These are phyloP conservation scores for Heliosperma pusillum DNA, from an alignment of 148 eudicot genomes.

Conservation along the genomic window DNA sequence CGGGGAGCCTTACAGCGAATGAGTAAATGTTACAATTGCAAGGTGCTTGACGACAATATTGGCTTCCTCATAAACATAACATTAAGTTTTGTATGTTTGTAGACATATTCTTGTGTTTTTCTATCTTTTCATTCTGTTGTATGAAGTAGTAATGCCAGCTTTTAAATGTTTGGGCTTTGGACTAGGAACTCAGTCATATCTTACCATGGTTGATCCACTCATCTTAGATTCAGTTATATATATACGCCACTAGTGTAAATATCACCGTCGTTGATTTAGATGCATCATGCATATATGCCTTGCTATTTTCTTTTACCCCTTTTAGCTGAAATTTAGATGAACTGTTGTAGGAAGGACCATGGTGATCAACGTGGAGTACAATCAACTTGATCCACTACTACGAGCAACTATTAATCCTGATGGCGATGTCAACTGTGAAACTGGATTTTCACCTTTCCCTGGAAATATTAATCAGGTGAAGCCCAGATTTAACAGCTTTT, in stretches of 20 bases:
- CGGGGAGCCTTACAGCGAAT: neutral
- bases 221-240: neutral
- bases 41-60: neutral
- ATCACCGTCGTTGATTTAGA: neutral
- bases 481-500: slow-evolving; percentile 8
- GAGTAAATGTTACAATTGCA: neutral
- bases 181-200: neutral
- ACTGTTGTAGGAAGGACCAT: slow-evolving; percentile 68
- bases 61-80: neutral
- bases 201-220: neutral
- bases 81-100: neutral
- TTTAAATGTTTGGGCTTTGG: slow-evolving; percentile 8
- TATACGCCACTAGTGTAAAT: neutral
- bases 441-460: slow-evolving; percentile 96
- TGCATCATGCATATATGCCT: neutral
- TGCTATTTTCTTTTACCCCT: neutral
- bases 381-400: slow-evolving; percentile 95
- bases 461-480: slow-evolving; percentile 96
- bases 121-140: neutral
- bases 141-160: neutral
- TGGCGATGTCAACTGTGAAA: slow-evolving; percentile 88
- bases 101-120: neutral
- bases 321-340: slow-evolving; percentile 19
- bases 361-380: slow-evolving; percentile 99
- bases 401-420: slow-evolving; percentile 86